Evolutionary conservation across 129 eudicot species (phyloP), one percentile per base, ranked within the genome.

Genomic region (Flaveria linearis): DNA sequence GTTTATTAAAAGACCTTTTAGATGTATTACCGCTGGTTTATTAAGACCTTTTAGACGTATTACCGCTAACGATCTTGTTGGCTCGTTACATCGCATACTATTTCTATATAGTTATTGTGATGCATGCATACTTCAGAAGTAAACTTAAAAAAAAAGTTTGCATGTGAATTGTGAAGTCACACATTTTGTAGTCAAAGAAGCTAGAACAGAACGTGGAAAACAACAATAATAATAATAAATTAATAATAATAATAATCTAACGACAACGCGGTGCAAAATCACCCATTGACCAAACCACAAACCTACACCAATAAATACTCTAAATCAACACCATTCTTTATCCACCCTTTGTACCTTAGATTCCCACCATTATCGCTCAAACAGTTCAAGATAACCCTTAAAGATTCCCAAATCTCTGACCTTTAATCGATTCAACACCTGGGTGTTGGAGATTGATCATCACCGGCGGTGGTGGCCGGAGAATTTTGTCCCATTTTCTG

Each of bases 281-380:
- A 63, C 22, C 36, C 14, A 56, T 41, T 60, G n/a, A 63, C 46
- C 69, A 60, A 60, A 60, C 66, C 66, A 2, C 69, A 63, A 63
- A 30, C 7, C 46, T 33, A 2, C 8, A 63, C 69, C 69, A 63
- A 63, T 63, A 77, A 77, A 77, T 68, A 67, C 3, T 3, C 18
- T 11, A 45, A 11, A 11, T 45, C 50, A 45, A 45, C 13, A 45
- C 13, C 50, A 45, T 45, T 36, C 50, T 45, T 45, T 14, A 45
- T 10, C 50, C 11, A 45, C 79, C 68, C 5, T 41, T 53, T 66
- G 28, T 26, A 33, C 23, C 53, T 65, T 33, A 57, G 5, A 20
- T 9, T 22, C 72, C 73, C 78, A 74, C 56, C 41, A 36, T 36
- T 36, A 5, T 5, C 41, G 41, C 41, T 36, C 41, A 0, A 36